A percentile compares a stretch with the other conserved stretches of the same genome.
Conservation (phyloP, 1,139 yeast species). For the Tardiomyces digboiensis region DNA sequence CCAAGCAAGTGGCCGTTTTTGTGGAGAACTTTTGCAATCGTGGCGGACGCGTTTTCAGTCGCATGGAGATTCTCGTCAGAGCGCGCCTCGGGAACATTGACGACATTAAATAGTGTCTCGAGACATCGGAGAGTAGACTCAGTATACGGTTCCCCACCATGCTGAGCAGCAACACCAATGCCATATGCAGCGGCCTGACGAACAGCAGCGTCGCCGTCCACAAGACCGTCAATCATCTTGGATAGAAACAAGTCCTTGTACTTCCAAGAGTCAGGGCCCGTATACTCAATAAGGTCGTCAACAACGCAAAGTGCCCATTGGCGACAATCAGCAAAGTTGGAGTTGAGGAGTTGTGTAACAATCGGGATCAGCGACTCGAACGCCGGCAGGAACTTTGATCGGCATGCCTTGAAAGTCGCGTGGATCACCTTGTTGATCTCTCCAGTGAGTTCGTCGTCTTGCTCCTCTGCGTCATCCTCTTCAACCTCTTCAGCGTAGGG, state of each 20-base stretch:
- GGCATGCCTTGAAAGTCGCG: constrained; percentile 60
- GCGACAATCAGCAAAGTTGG: constrained; percentile 57
- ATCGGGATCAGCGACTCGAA: constrained; percentile 40
- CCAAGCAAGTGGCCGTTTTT: constrained; percentile 38
- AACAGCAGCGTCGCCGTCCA: constrained; percentile 53
- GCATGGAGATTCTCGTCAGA: constrained; percentile 78
- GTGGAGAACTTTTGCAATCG: constrained; percentile 66
- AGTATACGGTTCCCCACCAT: constrained; percentile 55
- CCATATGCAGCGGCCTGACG: constrained; percentile 86
- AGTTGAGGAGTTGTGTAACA: constrained; percentile 31
- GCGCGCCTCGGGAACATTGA: constrained; percentile 75
- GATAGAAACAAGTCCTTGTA: constrained; percentile 57
- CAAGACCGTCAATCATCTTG: constrained; percentile 54
- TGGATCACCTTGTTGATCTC: constrained; percentile 74
- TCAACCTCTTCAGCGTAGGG: constrained; percentile 60
- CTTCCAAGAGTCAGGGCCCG: constrained; percentile 58
- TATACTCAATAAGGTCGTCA: constrained; percentile 71
- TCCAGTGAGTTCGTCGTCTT: constrained; percentile 82
- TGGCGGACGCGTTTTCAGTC: constrained; percentile 75
- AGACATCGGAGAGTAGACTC: constrained; percentile 60
- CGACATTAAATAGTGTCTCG: constrained; percentile 65
- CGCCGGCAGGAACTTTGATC: constrained; percentile 49
- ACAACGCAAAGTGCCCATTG: constrained; percentile 75
- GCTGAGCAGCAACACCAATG: constrained; percentile 80
- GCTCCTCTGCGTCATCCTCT: constrained; percentile 76